These are phyloP conservation scores for Phytopythium sindhum DNA, from an alignment of 352 stramenopile species.

Conservation along the genomic window DNA sequence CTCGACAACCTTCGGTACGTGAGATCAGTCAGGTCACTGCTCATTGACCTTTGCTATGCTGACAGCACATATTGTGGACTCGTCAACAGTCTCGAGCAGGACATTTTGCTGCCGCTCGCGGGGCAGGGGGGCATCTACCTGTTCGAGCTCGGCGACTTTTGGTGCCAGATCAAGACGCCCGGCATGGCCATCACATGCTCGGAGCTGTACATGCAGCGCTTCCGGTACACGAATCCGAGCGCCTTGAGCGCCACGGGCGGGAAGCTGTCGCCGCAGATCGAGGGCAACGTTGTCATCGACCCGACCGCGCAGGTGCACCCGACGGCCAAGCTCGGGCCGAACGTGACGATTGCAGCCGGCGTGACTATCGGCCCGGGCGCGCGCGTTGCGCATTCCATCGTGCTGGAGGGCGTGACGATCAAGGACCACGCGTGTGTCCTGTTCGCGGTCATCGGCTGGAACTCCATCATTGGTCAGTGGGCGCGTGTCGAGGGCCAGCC, in stretches of 20 bases:
- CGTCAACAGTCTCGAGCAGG: slow-evolving; percentile 67
- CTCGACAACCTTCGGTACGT: slow-evolving; percentile 75
- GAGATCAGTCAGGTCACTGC: background rate
- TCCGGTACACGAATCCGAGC: slow-evolving; percentile 87
- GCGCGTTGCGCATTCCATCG: slow-evolving; percentile 85
- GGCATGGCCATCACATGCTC: slow-evolving; percentile 89
- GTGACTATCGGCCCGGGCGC: slow-evolving; percentile 80
- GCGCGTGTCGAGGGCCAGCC: slow-evolving; percentile 79
- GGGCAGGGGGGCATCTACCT: slow-evolving; percentile 73
- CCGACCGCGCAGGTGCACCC: slow-evolving; percentile 74
- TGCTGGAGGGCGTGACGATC: slow-evolving; percentile 85
- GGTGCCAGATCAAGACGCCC: slow-evolving; percentile 90
- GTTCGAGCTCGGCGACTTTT: slow-evolving; percentile 85
- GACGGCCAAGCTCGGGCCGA: slow-evolving; percentile 83
- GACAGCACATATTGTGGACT: background rate
- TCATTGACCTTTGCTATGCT: background rate
- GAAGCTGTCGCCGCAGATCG: slow-evolving; percentile 81
- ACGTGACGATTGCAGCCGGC: slow-evolving; percentile 81
- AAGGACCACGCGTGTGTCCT: slow-evolving; percentile 87
- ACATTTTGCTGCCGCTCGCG: slow-evolving; percentile 77
- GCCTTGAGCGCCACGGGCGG: slow-evolving; percentile 73
- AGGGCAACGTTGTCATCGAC: slow-evolving; percentile 87
- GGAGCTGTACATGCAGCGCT: slow-evolving; percentile 90
- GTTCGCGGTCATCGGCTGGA: slow-evolving; percentile 88
- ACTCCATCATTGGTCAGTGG: slow-evolving; percentile 87